Base-by-base conservation (phyloP, 495 filamentous ascomycete genomes). In the Xylaria scruposa region DNA sequence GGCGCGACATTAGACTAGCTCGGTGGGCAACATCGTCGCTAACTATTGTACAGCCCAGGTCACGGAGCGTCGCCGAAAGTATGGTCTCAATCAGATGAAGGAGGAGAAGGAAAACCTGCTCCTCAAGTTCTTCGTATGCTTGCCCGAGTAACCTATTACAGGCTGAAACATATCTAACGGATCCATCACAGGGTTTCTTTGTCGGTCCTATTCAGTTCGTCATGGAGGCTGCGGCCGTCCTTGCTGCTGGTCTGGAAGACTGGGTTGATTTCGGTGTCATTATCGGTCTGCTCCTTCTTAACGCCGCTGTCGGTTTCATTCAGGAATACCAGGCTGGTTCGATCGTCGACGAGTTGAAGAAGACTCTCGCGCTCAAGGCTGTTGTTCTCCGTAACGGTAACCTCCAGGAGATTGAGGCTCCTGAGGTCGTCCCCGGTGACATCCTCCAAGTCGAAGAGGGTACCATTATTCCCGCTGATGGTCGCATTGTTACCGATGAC, bases 201-300 rank as follows among this genome's bases (percentile, higher is more conserved):
- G 86, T 94, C 74, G 94, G 94, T 72, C 94, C 94, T 42, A 95
- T 97, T 76, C 94, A 97, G 79, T 94, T 94, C 82, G 94, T 97
- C 78, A 97, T 97, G 94, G 92, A 95, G 91, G 88, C 87, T 78
- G 91, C 93, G 49, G 90, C 90, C 64, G 80, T 94, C 70, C 86
- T 95, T 69, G 93, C 94, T 74, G 91, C 90, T 70, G 91, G 91
- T 88, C 88, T 97, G 64, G 80, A 92, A 82, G 91, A 93, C 78
- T 93, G 91, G 91, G 90, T 93, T 76, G 91, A 93, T 83, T 91
- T 93, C 77, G 91, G 91, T 88, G 91, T 93, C 80, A 93, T 93
- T 74, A 90, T 89, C 82, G 91, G 81, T 77, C 82, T 93, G 49
- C 82, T 93, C 36, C 79, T 93, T 59, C 90, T 97, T 75, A 97